Evolutionary conservation across 192 early-diverging fungal genomes (phyloP), one percentile per base, ranked within the genome.

Genomic region (Kappamyces sp.): DNA sequence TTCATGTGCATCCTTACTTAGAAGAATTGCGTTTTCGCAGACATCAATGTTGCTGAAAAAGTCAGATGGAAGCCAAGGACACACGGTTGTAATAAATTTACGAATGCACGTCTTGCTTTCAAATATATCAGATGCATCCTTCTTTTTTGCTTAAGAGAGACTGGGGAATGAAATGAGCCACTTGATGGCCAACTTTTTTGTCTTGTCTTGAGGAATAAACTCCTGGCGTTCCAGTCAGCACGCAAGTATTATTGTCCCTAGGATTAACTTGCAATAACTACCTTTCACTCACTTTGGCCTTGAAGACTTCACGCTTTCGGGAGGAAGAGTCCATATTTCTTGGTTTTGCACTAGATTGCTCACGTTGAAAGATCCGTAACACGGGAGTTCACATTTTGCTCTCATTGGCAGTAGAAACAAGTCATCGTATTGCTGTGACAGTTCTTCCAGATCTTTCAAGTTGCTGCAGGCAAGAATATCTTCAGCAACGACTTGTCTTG

Each of bases 391-490:
- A 9, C 9, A n/a, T n/a, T n/a, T n/a, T 49, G 51, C 51, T 30
- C 6, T 53, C 51, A 53, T 53, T 3, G 51, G 51, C 51, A 53
- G 14, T 11, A 53, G 51, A 53, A 53, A 53, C 4, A 32, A 53
- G 29, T 53, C 29, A 22, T 53, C 51, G 29, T 53, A 53, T 14
- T 5, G 9, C 4, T 34, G 5, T 4, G 51, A 8, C 11, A 53
- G 29, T 30, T 53, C 51, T 53, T 53, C 51, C 14, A 53, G 41
- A 53, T 53, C 15, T 4, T 53, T n/a, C n/a, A n/a, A n/a, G n/a
- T n/a, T n/a, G n/a, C n/a, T 22, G 29, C n/a, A 12, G 9, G 11
- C 5, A 32, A 53, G 51, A 12, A 53, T 53, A 30, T 53, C 51
- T 0, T 53, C 0, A 4, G 41, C 29, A 5, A 53, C 30, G 5